Conservation (phyloP, 2,329 filamentous ascomycete genomes). For the Fusarium guadeloupense region DNA sequence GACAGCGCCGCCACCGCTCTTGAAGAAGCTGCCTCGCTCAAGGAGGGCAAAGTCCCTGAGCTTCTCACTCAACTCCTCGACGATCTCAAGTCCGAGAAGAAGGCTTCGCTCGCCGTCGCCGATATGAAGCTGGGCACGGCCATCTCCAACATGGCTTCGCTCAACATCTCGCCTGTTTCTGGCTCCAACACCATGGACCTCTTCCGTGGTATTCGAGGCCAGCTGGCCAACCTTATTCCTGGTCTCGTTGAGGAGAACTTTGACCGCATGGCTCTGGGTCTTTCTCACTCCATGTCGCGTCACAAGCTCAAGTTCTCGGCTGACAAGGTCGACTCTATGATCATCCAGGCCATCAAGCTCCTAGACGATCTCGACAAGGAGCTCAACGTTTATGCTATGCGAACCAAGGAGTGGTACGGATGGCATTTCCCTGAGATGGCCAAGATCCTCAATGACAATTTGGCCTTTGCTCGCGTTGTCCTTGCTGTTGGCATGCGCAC, state of each 20-base stretch:
- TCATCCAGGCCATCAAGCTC: slow-evolving; percentile 93
- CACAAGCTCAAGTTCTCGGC: slow-evolving; percentile 99
- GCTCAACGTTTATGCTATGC: slow-evolving; percentile 98
- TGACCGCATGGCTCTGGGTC: slow-evolving; percentile 93
- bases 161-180: slow-evolving; percentile 86
- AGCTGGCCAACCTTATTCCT: slow-evolving; percentile 89
- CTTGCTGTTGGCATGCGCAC: slow-evolving; percentile 88
- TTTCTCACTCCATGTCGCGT: slow-evolving; percentile 94
- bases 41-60: slow-evolving; percentile 94
- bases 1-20: slow-evolving; percentile 90
- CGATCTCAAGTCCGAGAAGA: slow-evolving; percentile 96
- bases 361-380: slow-evolving; percentile 98
- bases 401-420: slow-evolving; percentile 99
- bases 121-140: slow-evolving; percentile 92
- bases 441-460: slow-evolving; percentile 96
- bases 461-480: slow-evolving; percentile 90
- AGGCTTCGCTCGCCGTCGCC: slow-evolving; percentile 91
- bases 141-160: slow-evolving; percentile 89
- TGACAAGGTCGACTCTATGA: slow-evolving; percentile 99
- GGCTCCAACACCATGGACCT: slow-evolving; percentile 72
- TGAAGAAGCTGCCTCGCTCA: slow-evolving; percentile 87
- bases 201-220: slow-evolving; percentile 92
- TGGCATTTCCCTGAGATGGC: slow-evolving; percentile 99
- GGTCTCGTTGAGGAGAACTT: slow-evolving; percentile 86
- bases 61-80: slow-evolving; percentile 85